These are phyloP conservation scores for Pythium aquatile DNA, from an alignment of 352 stramenopile genomes.

Conservation along the genomic window DNA sequence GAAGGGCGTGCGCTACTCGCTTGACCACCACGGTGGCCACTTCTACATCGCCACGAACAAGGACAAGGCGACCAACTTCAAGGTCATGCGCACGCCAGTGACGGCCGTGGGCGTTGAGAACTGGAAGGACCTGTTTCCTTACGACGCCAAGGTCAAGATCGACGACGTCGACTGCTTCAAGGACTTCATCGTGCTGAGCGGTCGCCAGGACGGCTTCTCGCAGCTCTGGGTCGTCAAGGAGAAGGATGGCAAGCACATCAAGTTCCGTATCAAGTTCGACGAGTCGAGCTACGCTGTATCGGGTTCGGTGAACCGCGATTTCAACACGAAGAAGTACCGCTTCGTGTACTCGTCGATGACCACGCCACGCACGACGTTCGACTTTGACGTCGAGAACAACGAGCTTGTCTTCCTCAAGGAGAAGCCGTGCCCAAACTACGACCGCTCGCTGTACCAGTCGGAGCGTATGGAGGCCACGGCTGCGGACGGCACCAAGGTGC, in stretches of 20 bases:
- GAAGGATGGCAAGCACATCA: slow-evolving; percentile 36
- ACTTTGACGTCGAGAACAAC: slow-evolving; percentile 75
- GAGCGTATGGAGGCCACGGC: slow-evolving; percentile 88
- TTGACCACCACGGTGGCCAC: slow-evolving; percentile 84
- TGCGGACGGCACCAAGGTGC: slow-evolving; percentile 82
- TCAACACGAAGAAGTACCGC: slow-evolving; percentile 86
- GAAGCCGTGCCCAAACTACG: slow-evolving; percentile 91
- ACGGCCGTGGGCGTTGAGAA: slow-evolving; percentile 44
- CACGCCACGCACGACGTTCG: slow-evolving; percentile 85
- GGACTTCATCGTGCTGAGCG: slow-evolving; percentile 81
- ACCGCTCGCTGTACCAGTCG: slow-evolving; percentile 90
- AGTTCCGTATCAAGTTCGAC: slow-evolving; percentile 81
- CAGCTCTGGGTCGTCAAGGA: slow-evolving; percentile 84
- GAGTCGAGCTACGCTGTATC: slow-evolving; percentile 90
- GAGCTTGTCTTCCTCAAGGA: slow-evolving; percentile 89
- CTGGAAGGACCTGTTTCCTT: slow-evolving; percentile 90
- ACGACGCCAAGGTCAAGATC: slow-evolving; percentile 79
- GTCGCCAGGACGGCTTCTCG: slow-evolving; percentile 83
- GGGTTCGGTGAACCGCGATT: slow-evolving; percentile 81
- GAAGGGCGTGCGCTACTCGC: slow-evolving; percentile 76
- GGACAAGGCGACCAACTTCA: slow-evolving; percentile 92
- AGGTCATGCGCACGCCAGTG: slow-evolving; percentile 80
- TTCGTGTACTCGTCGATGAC: slow-evolving; percentile 94
- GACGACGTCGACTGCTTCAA: slow-evolving; percentile 89
- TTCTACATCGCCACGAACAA: slow-evolving; percentile 96